phyloP scores from a whole-genome alignment of 2,329 filamentous ascomycete genomes.

The Ilyonectria sp. region DNA sequence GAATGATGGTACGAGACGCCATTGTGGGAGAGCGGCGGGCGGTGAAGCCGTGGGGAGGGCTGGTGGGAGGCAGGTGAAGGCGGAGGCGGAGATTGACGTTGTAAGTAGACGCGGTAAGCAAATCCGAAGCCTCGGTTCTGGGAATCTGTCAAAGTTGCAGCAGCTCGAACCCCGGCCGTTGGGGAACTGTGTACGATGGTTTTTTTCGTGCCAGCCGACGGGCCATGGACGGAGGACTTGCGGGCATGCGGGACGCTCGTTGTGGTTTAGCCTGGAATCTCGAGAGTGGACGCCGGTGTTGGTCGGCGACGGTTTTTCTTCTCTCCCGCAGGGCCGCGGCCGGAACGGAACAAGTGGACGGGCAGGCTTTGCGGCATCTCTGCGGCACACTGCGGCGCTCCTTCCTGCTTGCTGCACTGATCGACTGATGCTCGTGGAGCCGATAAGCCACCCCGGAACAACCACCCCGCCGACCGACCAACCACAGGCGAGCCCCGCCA shows the following conservation, averaged over 20 bases:
- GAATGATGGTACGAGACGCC: slow-evolving; percentile 69
- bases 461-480: slow-evolving; percentile 5
- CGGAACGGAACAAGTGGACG: slow-evolving; percentile 2
- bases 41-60: neutral
- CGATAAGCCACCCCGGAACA: neutral
- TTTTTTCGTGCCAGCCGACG: slow-evolving; percentile 8
- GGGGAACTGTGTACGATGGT: slow-evolving; percentile 1
- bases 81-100: neutral
- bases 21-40: slow-evolving; percentile 49
- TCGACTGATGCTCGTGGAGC: neutral
- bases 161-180: neutral
- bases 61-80: neutral
- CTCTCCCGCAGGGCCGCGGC: neutral
- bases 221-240: slow-evolving; percentile 19
- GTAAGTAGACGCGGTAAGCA: neutral
- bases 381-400: too few species aligned
- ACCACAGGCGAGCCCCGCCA: slow-evolving; percentile 23
- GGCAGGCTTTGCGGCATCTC: neutral
- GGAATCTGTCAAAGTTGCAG: neutral
- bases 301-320: neutral
- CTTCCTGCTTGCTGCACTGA: neutral
- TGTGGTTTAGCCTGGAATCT: slow-evolving; percentile 14
- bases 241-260: slow-evolving; percentile 13
- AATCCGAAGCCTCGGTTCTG: neutral
- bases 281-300: neutral